A percentile compares a stretch with the other conserved stretches of the same genome.
These are phyloP conservation scores for Singerocomus rubriflavus DNA, from an alignment of 1,284 basidiomycete genomes.

Conservation along the genomic window DNA sequence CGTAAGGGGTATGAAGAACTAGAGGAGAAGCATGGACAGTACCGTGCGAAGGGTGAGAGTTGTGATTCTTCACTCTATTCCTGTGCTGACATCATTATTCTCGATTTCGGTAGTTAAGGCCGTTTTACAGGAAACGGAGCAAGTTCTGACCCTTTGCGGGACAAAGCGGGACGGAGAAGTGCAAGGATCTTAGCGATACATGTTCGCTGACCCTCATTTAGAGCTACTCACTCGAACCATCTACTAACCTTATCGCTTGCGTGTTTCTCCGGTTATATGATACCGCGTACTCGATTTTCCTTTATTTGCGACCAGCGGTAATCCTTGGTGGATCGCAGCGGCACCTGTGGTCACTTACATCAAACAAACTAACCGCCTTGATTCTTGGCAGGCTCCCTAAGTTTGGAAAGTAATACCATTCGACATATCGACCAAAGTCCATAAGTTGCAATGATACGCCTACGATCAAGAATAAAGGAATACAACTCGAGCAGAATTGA, in stretches of 20 bases:
- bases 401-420: neutral
- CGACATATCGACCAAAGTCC: neutral
- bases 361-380: too few relatives aligned
- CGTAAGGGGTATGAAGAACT: slow-evolving; percentile 50
- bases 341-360: neutral
- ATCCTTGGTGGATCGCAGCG: neutral
- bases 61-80: neutral
- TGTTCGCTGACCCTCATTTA: neutral
- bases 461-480: neutral
- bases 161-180: slow-evolving; percentile 39
- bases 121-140: slow-evolving; percentile 56
- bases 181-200: slow-evolving; percentile 1
- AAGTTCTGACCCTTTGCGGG: slow-evolving; percentile 44
- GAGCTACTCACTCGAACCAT: neutral
- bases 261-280: neutral
- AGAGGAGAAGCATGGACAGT: slow-evolving; percentile 52
- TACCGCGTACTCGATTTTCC: neutral
- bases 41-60: slow-evolving; percentile 52
- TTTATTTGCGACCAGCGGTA: neutral
- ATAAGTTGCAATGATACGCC: neutral
- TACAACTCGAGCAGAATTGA: neutral
- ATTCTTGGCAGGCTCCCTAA: neutral
- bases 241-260: neutral
- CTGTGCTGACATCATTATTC: slow-evolving; percentile 12
- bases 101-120: slow-evolving; percentile 45